A percentile compares a stretch with the other conserved stretches of the same genome.
Evolutionary conservation across 148 eudicot species (phyloP).

Genomic region (Diospyros kaki): DNA sequence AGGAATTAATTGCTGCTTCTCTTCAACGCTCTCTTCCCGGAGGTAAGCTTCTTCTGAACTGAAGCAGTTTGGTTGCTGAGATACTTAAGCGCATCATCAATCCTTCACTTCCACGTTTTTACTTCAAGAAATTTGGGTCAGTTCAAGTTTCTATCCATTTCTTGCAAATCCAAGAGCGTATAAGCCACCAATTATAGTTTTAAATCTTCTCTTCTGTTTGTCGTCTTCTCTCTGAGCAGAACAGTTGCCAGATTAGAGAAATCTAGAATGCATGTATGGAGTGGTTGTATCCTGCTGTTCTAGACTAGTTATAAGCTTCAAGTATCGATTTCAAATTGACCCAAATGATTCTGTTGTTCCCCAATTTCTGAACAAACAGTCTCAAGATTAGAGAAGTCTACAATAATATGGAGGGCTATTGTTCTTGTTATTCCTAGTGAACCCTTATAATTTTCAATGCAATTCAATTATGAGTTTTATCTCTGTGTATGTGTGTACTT

Average conservation of each 20-base stretch:
- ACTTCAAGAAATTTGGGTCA: background rate
- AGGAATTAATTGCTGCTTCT: conserved; percentile 41
- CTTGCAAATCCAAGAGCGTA: background rate
- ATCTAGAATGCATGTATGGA: too few relatives aligned
- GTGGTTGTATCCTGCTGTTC: background rate
- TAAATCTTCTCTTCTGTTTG: background rate
- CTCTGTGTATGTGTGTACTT: background rate
- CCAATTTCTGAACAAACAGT: background rate
- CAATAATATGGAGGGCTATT: too few relatives aligned
- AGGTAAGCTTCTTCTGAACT: conserved; percentile 35
- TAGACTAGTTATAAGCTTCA: background rate
- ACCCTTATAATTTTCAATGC: background rate
- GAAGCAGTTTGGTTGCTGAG: background rate
- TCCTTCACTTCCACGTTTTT: background rate
- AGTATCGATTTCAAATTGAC: background rate
- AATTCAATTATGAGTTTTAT: background rate
- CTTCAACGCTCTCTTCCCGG: conserved; percentile 47
- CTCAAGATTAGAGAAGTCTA: too few relatives aligned
- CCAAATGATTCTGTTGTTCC: background rate
- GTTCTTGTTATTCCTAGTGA: background rate
- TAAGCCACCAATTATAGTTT: background rate
- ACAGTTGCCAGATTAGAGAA: too few relatives aligned
- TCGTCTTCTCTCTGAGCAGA: too few relatives aligned
- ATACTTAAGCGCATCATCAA: background rate
- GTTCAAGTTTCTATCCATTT: too few relatives aligned